Evolutionary conservation across 1,284 basidiomycete genomes (phyloP).

Genomic region (Hypsizygus ulmarius): DNA sequence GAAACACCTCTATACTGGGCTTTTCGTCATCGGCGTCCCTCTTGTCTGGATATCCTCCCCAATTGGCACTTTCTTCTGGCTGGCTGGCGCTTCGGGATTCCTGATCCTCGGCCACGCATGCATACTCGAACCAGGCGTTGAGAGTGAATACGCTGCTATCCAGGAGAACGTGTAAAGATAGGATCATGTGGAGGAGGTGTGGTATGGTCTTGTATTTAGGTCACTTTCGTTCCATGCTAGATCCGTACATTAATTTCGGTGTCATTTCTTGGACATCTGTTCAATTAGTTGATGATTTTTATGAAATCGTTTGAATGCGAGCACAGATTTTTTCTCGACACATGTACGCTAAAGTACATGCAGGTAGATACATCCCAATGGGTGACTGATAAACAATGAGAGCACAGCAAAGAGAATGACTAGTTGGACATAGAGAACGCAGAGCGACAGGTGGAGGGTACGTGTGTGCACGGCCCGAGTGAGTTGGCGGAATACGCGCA

Average conservation of each 20-base stretch:
- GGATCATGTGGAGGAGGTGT: not conserved
- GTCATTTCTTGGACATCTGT: not conserved
- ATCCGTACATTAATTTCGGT: not conserved
- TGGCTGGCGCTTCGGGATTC: constrained; percentile 72
- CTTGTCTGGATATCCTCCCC: constrained; percentile 69
- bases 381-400: constrained; percentile 10
- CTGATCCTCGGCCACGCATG: constrained; percentile 80
- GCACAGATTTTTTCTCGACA: not conserved
- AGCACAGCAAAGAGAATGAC: constrained; percentile 13
- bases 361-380: constrained; percentile 17
- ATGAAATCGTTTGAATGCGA: no score
- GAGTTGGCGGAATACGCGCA: constrained; percentile 1
- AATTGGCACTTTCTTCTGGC: constrained; percentile 74
- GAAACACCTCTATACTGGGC: constrained; percentile 75
- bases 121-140: constrained; percentile 84
- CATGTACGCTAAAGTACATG: constrained; percentile 10
- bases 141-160: constrained; percentile 83
- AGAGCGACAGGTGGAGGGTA: not conserved
- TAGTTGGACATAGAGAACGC: constrained; percentile 1
- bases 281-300: no score
- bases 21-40: constrained; percentile 78
- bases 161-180: constrained; percentile 42
- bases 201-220: not conserved
- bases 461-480: no score
- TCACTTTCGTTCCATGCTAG: not conserved